Evolutionary conservation across 2,329 filamentous ascomycete species (phyloP).

Genomic region (Aspergillus costaricaensis): DNA sequence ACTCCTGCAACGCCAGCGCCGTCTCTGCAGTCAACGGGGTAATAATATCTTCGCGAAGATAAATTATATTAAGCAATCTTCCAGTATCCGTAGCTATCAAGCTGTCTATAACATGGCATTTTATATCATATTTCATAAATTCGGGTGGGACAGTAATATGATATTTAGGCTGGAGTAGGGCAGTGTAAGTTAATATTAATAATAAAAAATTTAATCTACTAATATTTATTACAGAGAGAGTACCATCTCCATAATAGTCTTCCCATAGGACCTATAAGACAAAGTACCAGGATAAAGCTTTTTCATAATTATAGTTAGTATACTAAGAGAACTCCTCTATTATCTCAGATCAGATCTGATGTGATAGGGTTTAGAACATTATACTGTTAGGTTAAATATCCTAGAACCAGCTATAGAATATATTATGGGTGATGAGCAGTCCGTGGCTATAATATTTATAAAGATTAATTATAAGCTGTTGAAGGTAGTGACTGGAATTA

Average conservation of each 20-base stretch:
- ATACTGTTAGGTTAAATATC: conserved; percentile 39
- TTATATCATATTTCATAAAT: conserved; percentile 31
- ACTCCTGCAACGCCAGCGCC: too few species aligned
- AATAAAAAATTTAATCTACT: too few species aligned
- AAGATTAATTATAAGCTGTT: conserved; percentile 36
- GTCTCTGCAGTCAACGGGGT: too few species aligned
- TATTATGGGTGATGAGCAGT: conserved; percentile 47
- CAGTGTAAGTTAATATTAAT: conserved; percentile 21
- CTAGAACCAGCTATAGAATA: conserved; percentile 49
- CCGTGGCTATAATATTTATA: conserved; percentile 37
- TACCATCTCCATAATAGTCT: conserved; percentile 45
- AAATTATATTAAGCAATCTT: too few species aligned
- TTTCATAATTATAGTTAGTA: conserved; percentile 49
- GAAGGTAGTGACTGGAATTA: conserved; percentile 37
- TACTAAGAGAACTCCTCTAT: conserved; percentile 50
- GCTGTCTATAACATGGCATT: conserved; percentile 22
- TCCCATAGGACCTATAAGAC: conserved; percentile 47
- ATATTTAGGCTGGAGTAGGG: conserved; percentile 33
- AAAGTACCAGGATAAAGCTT: conserved; percentile 41
- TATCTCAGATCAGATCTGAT: conserved; percentile 46
- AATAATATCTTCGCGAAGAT: too few species aligned
- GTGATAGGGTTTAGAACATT: conserved; percentile 32
- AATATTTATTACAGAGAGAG: conserved; percentile 43
- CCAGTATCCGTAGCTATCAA: too few species aligned
- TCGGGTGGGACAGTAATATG: conserved; percentile 36